These are phyloP conservation scores for Rhazya stricta DNA, from an alignment of 257 asterid species.

Conservation along the genomic window DNA sequence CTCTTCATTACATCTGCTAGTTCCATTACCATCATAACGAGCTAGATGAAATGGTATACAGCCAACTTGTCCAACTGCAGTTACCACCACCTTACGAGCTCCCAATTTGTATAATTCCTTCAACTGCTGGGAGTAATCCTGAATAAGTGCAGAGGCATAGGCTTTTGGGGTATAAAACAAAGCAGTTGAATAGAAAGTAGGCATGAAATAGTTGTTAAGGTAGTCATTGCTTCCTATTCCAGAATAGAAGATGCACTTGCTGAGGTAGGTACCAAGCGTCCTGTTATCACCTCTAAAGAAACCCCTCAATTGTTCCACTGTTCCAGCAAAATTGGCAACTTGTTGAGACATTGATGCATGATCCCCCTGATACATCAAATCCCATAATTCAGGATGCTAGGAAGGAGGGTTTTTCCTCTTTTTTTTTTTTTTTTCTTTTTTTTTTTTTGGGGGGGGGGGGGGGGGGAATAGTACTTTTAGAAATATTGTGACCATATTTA, in stretches of 20 bases:
- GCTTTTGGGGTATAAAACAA: slow-evolving; percentile 54
- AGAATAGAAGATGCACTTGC: slow-evolving; percentile 66
- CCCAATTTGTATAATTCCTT: slow-evolving; percentile 68
- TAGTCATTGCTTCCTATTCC: slow-evolving; percentile 95
- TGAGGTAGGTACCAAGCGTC: slow-evolving; percentile 49
- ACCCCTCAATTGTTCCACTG: slow-evolving; percentile 52
- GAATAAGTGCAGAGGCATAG: slow-evolving; percentile 69
- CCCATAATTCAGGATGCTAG: not conserved
- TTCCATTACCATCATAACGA: slow-evolving; percentile 49
- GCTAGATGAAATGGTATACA: slow-evolving; percentile 91
- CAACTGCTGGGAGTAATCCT: slow-evolving; percentile 57
- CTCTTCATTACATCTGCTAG: slow-evolving; percentile 75
- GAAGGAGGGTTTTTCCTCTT: no score
- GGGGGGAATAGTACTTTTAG: not conserved
- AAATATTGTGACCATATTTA: no score
- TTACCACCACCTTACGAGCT: slow-evolving; percentile 70
- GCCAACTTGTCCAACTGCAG: slow-evolving; percentile 70
- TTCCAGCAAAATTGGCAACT: slow-evolving; percentile 52
- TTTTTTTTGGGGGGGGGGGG: not conserved
- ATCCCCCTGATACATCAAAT: slow-evolving; percentile 50
- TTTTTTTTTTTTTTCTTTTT: no score
- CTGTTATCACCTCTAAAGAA: slow-evolving; percentile 50
- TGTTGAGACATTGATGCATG: slow-evolving; percentile 77
- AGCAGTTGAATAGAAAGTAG: slow-evolving; percentile 54
- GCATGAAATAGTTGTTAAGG: slow-evolving; percentile 86